Conservation (phyloP, 345 rosid species). For the Eucalyptus tenuipes region DNA sequence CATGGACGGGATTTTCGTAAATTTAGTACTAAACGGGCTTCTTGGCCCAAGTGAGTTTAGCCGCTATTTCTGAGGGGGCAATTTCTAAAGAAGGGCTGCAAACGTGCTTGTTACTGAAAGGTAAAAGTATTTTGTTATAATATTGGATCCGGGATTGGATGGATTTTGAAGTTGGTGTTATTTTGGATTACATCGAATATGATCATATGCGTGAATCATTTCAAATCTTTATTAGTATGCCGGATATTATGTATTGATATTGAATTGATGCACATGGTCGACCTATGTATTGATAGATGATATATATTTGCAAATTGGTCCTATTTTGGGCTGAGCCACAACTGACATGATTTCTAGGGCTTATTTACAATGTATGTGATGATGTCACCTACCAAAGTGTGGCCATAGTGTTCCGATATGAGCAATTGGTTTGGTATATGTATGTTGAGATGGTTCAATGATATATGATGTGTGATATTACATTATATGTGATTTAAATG, state of each 20-base stretch:
- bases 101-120: neutral
- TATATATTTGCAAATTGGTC: fast-evolving
- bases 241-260: neutral
- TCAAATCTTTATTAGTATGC: fast-evolving
- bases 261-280: neutral
- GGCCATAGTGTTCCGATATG: fast-evolving
- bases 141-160: neutral
- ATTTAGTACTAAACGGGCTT: neutral
- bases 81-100: neutral
- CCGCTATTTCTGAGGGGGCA: neutral
- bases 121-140: neutral
- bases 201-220: neutral
- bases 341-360: neutral
- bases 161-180: neutral
- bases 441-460: neutral
- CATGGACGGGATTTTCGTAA: neutral
- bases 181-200: neutral
- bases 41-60: neutral
- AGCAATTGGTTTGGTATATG: fast-evolving
- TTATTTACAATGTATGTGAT: neutral
- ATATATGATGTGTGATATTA: neutral
- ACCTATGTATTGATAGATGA: neutral
- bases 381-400: neutral
- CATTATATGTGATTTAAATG: neutral
- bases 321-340: neutral